A percentile compares a stretch with the other conserved stretches of the same genome.
These are phyloP conservation scores for Fragosphaeria purpurea DNA, from an alignment of 2,329 filamentous ascomycete genomes.

Conservation along the genomic window DNA sequence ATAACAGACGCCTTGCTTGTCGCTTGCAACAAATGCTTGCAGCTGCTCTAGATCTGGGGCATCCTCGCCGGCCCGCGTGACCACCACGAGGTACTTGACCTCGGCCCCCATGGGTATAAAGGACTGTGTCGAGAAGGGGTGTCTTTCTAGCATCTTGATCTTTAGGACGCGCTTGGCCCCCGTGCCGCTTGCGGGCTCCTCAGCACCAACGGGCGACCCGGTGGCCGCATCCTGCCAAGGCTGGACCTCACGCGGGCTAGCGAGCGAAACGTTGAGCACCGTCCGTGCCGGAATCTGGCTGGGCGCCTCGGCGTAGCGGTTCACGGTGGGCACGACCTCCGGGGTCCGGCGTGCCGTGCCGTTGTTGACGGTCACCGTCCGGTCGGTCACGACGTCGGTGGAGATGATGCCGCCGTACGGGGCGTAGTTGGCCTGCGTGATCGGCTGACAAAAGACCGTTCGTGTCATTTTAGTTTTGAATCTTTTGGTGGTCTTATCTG, in stretches of 20 bases:
- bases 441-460: constrained; percentile 1
- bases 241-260: not conserved
- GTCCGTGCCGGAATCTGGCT: constrained; percentile 1
- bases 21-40: constrained; percentile 2
- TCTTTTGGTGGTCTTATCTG: not conserved
- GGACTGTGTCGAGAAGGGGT: constrained; percentile 6
- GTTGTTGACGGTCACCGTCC: constrained; percentile 3
- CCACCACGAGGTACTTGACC: constrained; percentile 2
- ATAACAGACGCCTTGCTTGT: constrained; percentile 8
- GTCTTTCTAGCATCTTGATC: constrained; percentile 2
- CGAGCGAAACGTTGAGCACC: constrained; percentile 4
- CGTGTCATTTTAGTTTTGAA: not conserved
- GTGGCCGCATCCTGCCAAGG: not conserved
- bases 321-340: constrained; percentile 5
- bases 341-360: constrained; percentile 4
- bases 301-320: not conserved
- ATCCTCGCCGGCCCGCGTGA: not conserved
- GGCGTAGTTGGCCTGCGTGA: not conserved
- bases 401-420: constrained; percentile 4
- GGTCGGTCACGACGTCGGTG: constrained; percentile 5
- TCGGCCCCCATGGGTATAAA: constrained; percentile 6
- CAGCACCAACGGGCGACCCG: not conserved
- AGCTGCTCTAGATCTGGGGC: not conserved
- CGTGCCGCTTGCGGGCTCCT: not conserved
- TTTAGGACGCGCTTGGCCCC: not conserved